Conservation (phyloP, 2,329 filamentous ascomycete genomes). For the Aspergillus pseudotamarii region DNA sequence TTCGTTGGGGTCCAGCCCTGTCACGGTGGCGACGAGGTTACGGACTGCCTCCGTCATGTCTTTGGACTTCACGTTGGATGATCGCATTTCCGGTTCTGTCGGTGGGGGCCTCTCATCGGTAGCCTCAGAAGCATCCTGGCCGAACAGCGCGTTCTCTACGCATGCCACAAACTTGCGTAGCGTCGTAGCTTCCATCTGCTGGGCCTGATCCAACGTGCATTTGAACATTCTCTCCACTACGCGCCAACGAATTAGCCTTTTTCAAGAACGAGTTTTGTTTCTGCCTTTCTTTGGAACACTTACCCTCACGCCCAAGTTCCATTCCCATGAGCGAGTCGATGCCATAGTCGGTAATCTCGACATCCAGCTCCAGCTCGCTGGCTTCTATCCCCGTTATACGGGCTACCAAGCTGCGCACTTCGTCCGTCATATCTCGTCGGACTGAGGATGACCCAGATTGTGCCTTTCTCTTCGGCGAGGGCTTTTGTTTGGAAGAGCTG, state of each 20-base stretch:
- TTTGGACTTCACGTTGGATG: background rate
- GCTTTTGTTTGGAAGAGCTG: background rate
- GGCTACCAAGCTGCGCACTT: too few species aligned
- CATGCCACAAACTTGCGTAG: slow-evolving; percentile 7
- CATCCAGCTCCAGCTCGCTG: background rate
- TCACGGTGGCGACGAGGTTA: background rate
- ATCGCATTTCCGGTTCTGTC: background rate
- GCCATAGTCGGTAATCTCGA: slow-evolving; percentile 40
- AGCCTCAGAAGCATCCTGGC: background rate
- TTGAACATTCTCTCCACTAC: background rate
- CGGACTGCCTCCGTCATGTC: background rate
- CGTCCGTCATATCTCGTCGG: slow-evolving; percentile 39
- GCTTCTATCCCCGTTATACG: background rate
- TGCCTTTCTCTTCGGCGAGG: background rate
- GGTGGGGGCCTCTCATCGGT: background rate
- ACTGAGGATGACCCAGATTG: slow-evolving; percentile 36
- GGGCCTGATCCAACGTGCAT: slow-evolving; percentile 3
- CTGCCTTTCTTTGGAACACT: background rate
- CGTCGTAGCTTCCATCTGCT: slow-evolving; percentile 8
- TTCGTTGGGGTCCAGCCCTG: background rate
- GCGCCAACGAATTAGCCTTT: background rate
- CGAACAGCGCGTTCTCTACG: background rate
- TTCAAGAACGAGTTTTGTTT: background rate
- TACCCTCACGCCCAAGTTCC: background rate
- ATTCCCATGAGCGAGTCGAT: slow-evolving; percentile 11